A percentile compares a stretch with the other conserved stretches of the same genome.
phyloP scores from a whole-genome alignment of 768 basidiomycete species.

The Amanita phalloides region DNA sequence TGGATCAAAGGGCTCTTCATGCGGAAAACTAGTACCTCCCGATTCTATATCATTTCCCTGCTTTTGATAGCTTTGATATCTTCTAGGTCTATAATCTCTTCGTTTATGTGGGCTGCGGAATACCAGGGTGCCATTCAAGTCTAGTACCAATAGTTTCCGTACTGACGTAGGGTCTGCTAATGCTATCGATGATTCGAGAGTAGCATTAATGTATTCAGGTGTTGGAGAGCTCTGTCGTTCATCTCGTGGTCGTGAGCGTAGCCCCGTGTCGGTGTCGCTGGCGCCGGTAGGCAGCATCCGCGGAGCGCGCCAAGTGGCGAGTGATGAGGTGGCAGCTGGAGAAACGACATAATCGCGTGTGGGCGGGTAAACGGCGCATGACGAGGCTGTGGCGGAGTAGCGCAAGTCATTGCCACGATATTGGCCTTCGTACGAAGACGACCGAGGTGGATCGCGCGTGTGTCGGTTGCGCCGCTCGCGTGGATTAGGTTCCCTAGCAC shows the following conservation, averaged over 20 bases:
- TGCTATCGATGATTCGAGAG: constrained; percentile 17
- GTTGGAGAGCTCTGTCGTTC: neutral
- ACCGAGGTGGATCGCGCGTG: neutral
- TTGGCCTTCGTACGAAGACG: neutral
- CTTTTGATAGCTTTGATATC: neutral
- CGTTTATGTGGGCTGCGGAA: constrained; percentile 36
- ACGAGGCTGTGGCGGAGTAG: neutral
- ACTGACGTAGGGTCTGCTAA: constrained; percentile 15
- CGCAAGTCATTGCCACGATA: neutral
- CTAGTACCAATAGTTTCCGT: constrained; percentile 64
- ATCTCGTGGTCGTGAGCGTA: neutral
- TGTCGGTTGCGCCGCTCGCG: neutral
- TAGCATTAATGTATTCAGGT: constrained; percentile 19
- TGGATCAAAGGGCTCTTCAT: constrained; percentile 7
- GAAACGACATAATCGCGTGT: neutral
- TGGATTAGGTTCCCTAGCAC: neutral
- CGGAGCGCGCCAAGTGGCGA: neutral
- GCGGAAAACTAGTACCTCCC: neutral
- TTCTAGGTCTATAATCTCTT: constrained; percentile 6
- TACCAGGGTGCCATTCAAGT: constrained; percentile 68
- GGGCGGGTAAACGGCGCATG: neutral
- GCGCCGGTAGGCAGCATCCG: neutral
- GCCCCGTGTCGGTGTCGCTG: neutral
- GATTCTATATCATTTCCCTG: neutral
- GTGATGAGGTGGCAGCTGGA: neutral